Percentiles rank a stretch among this genome's conserved stretches.
phyloP scores from a whole-genome alignment of 2,329 filamentous ascomycete genomes.

The Fusarium solani-melongenae region DNA sequence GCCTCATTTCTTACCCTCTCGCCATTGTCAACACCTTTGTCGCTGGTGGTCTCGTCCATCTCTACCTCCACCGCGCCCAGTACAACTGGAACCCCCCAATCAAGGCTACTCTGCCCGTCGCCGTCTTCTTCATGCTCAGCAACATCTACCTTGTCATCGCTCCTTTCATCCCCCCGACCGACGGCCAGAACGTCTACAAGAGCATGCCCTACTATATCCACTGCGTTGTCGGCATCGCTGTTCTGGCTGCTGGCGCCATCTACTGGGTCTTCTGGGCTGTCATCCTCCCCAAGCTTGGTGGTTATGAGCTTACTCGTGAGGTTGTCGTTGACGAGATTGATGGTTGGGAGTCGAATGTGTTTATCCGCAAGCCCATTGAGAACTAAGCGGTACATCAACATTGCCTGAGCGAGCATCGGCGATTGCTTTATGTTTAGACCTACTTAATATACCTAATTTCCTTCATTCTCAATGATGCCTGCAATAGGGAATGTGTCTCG shows the following conservation, averaged over 20 bases:
- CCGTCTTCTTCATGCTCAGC: slow-evolving; percentile 68
- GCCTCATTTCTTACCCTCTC: slow-evolving; percentile 72
- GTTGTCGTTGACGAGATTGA: slow-evolving; percentile 66
- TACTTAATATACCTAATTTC: slow-evolving; percentile 16
- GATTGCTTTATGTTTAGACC: slow-evolving; percentile 8
- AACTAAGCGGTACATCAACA: background rate
- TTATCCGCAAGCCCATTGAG: slow-evolving; percentile 55
- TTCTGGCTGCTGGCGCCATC: slow-evolving; percentile 62
- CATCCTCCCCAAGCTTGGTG: slow-evolving; percentile 62
- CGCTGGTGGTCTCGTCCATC: slow-evolving; percentile 62
- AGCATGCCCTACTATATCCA: slow-evolving; percentile 67
- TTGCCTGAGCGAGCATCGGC: slow-evolving; percentile 3
- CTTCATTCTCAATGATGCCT: background rate
- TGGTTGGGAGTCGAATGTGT: slow-evolving; percentile 71
- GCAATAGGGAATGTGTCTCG: background rate
- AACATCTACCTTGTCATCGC: slow-evolving; percentile 71
- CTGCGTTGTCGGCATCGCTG: slow-evolving; percentile 66
- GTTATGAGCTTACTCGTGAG: slow-evolving; percentile 67
- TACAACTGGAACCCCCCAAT: slow-evolving; percentile 67
- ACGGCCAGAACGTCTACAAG: slow-evolving; percentile 64
- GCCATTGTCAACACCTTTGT: slow-evolving; percentile 68
- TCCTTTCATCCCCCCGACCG: slow-evolving; percentile 65
- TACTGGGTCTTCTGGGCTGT: slow-evolving; percentile 69
- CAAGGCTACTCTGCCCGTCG: slow-evolving; percentile 64
- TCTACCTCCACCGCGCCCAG: slow-evolving; percentile 60